Base-by-base conservation (phyloP, 2,329 filamentous ascomycete species). In the Cercospora sp. region DNA sequence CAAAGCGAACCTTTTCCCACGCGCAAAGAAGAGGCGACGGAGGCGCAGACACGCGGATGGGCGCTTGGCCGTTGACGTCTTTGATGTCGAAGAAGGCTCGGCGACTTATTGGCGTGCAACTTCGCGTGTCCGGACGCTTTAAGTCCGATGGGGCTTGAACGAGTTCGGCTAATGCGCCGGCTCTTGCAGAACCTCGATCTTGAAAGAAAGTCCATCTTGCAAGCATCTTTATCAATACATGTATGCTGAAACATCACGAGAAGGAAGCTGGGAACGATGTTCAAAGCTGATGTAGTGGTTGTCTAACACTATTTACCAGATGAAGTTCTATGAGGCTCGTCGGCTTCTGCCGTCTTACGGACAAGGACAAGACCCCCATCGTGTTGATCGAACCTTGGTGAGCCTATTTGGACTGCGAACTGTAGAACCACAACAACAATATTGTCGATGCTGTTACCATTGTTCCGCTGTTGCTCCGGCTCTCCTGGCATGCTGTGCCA, bases 61-160 rank as follows among this genome's bases (percentile, higher is more conserved):
- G 28, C 9, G 28, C 55, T 59, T 59, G 55, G 55, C 55, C 28
- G 55, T 59, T 59, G 28, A 59, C 55, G 55, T 59, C 55, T 33
- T 33, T 59, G 55, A 59, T 59, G n/a, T 31, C 55, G 55, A 59
- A 31, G 31, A 36, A 59, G 31, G 55, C 55, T 59, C 55, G 55
- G 55, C 55, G 30, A 3, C 55, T 9, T 18, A 13, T 59, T 36
- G 55, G 55, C 55, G 55, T 18, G 55, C 28, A 31, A 13, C 28
- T 31, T 30, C 28, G 55, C 55, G 23, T 58, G 26, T 31, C 28
- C 28, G 55, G 28, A 28, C 28, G n/a, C 23, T n/a, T 31, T n/a
- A 33, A 58, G 26, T 58, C 55, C 55, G 55, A 33, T 23, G 55
- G 2, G 55, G 55, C 55, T 33, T 58, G 55, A 3, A 30, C 55